These are phyloP conservation scores for Hanseniaspora vineae DNA, from an alignment of 805 yeast species.

Conservation along the genomic window DNA sequence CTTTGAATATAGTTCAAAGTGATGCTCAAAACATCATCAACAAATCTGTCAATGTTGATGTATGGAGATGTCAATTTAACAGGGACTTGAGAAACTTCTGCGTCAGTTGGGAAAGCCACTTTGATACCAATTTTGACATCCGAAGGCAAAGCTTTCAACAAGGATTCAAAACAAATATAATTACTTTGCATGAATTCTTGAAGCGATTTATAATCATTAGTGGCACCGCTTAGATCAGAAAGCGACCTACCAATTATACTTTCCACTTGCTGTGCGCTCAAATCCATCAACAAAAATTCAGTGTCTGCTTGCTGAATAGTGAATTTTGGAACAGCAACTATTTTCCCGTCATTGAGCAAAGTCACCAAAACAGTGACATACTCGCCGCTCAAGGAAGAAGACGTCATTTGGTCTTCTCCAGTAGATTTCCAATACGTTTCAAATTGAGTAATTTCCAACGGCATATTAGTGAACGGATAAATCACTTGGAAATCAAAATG, in stretches of 20 bases:
- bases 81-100: constrained; percentile 30
- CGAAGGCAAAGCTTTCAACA: constrained; percentile 43
- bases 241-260: constrained; percentile 18
- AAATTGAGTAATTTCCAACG: constrained; percentile 77
- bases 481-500: constrained; percentile 70
- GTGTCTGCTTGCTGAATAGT: constrained; percentile 33
- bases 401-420: constrained; percentile 52
- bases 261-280: constrained; percentile 27
- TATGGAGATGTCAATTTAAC: constrained; percentile 29
- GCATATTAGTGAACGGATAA: constrained; percentile 58
- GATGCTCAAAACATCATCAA: constrained; percentile 57
- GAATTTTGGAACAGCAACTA: constrained; percentile 67
- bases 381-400: constrained; percentile 71
- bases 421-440: constrained; percentile 97
- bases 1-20: constrained; percentile 66
- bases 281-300: constrained; percentile 46
- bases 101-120: constrained; percentile 59
- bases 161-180: constrained; percentile 46
- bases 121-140: constrained; percentile 60
- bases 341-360: constrained; percentile 69
- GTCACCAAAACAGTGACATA: constrained; percentile 62
- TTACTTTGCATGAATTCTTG: constrained; percentile 22
- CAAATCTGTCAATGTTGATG: constrained; percentile 53
- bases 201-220: constrained; percentile 15
- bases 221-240: constrained; percentile 12